Evolutionary conservation across 78 protist genomes (phyloP), one percentile per base, ranked within the genome.

Genomic region (Dictyostelium purpureum): DNA sequence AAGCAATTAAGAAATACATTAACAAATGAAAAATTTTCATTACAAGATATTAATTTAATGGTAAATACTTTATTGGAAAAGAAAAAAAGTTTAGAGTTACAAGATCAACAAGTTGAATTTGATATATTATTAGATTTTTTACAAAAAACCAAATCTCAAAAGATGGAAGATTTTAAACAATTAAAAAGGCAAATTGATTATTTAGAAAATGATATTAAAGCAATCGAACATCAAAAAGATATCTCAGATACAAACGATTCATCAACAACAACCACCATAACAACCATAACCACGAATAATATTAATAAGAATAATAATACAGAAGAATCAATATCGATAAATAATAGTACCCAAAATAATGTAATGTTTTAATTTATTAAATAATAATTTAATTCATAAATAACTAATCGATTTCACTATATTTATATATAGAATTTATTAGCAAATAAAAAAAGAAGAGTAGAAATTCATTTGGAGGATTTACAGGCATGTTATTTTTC

Each of bases 401-500:
- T n/a, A n/a, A n/a, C n/a, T n/a, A n/a, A n/a, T n/a, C n/a, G n/a
- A n/a, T n/a, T n/a, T n/a, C 28, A 79, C 6, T 51, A 37, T 54
- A 49, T 37, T 76, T 0, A 10, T 12, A 56, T 38, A n/a, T 37
- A 56, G 4, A 52, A 52, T 26, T 35, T 19, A 57, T 28, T 75
- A 6, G 12, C 24, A 12, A 73, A 35, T 49, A 73, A 79, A 37
- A 89, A 89, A 21, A 77, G 78, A 80, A 79, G 80, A 49, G 59
- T 89, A 35, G 88, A 77, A 35, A 54, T 87, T 10, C 94, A 89
- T 80, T 89, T 89, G 10, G 94, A 77, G 14, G 94, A 89, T 80
- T 74, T 89, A 45, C 88, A 89, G 65, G 21, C 78, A 26, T 77
- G 94, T 74, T 89, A 89, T 65, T 85, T 85, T 59, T 61, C 92